A percentile compares a stretch with the other conserved stretches of the same genome.
phyloP scores from a whole-genome alignment of 169 alveolate species.

The Eimeria zaria region DNA sequence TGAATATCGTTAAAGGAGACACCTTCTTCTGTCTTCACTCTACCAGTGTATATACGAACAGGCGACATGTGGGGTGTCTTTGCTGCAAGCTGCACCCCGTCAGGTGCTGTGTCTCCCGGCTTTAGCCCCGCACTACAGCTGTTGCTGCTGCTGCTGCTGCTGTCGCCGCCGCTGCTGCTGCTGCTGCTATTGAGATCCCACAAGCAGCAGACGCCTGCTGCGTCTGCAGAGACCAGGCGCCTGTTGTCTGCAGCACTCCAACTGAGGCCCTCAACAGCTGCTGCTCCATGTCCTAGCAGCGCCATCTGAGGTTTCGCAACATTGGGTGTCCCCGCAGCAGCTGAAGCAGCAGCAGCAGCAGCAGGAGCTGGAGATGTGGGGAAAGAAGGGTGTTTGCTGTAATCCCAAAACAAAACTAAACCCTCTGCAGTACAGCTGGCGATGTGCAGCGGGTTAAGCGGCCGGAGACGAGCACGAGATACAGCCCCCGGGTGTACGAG shows the following conservation, averaged over 20 bases:
- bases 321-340: not conserved
- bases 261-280: conserved; percentile 45
- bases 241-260: conserved; percentile 61
- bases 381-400: conserved; percentile 48
- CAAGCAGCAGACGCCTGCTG: conserved; percentile 53
- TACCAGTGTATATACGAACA: not conserved
- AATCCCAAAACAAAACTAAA: conserved; percentile 40
- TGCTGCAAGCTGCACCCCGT: conserved; percentile 54
- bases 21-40: not conserved
- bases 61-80: conserved; percentile 57
- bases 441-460: conserved; percentile 22
- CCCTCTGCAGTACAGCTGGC: conserved; percentile 33
- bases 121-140: not conserved
- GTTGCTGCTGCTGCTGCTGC: conserved; percentile 39
- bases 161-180: conserved; percentile 30
- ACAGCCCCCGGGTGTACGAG: conserved; percentile 64
- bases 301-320: conserved; percentile 76
- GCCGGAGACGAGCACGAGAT: conserved; percentile 33
- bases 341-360: conserved; percentile 43
- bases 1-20: conserved; percentile 18
- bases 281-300: conserved; percentile 27
- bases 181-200: conserved; percentile 53
- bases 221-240: conserved; percentile 32
- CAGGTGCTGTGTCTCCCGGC: conserved; percentile 22
- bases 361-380: not conserved